These are phyloP conservation scores for Botrytis galanthina DNA, from an alignment of 2,329 filamentous ascomycete species.

Conservation along the genomic window DNA sequence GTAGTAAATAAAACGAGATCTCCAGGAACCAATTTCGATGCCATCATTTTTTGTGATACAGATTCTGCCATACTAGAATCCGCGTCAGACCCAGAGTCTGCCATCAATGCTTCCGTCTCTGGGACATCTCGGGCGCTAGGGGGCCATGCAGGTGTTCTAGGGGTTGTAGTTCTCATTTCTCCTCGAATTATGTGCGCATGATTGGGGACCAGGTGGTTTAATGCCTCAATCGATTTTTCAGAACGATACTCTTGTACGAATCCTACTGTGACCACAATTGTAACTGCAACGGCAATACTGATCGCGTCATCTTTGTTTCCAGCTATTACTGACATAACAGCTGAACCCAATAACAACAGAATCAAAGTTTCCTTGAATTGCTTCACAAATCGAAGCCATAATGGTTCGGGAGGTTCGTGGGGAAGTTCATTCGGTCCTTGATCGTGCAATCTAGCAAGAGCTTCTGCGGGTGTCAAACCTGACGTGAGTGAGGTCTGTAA, in stretches of 20 bases:
- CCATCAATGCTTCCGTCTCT: constrained; percentile 32
- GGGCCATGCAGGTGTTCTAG: constrained; percentile 48
- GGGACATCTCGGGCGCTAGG: constrained; percentile 36
- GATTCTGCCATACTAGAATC: constrained; percentile 60
- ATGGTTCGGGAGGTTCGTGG: constrained; percentile 85
- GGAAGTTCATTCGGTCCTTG: constrained; percentile 93
- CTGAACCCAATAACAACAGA: constrained; percentile 83
- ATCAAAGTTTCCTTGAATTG: constrained; percentile 98
- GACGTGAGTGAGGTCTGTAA: constrained; percentile 79
- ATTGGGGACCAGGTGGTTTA: constrained; percentile 91
- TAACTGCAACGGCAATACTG: constrained; percentile 93
- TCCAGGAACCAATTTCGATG: constrained; percentile 82
- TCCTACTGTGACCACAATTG: constrained; percentile 92
- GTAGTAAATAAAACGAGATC: constrained; percentile 93
- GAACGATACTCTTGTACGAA: constrained; percentile 98
- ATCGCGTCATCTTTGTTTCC: constrained; percentile 93
- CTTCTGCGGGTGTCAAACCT: constrained; percentile 79
- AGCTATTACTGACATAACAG: constrained; percentile 82
- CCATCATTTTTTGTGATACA: constrained; percentile 80
- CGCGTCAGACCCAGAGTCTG: constrained; percentile 38
- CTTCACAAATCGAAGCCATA: constrained; percentile 93
- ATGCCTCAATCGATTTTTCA: constrained; percentile 92
- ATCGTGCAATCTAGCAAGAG: constrained; percentile 71
- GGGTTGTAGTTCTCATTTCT: constrained; percentile 29
- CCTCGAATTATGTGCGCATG: constrained; percentile 87